Conservation (phyloP, 2,329 filamentous ascomycete genomes). For the Periglandula ipomoeae region DNA sequence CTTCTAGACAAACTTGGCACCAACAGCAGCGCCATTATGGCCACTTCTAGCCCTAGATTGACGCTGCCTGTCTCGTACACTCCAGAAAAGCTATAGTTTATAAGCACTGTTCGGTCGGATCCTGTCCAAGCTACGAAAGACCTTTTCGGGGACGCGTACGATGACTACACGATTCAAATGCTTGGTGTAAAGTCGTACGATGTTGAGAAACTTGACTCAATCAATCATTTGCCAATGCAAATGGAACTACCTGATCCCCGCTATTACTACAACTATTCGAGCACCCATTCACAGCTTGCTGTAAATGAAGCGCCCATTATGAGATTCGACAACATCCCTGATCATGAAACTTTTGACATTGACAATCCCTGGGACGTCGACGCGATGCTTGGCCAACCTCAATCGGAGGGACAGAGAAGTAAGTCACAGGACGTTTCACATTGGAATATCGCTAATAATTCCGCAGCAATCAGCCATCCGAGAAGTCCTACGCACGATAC, state of each 20-base stretch:
- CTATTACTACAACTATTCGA: constrained; percentile 10
- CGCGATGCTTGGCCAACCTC: constrained; percentile 10
- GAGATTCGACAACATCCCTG: constrained; percentile 10
- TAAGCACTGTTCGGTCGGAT: constrained; percentile 12
- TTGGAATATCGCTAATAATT: neutral
- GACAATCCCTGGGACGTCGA: constrained; percentile 15
- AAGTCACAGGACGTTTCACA: neutral
- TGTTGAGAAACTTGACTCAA: constrained; percentile 11
- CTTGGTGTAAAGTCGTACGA: constrained; percentile 9
- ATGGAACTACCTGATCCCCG: constrained; percentile 9
- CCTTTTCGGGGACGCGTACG: constrained; percentile 13
- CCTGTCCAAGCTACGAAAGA: constrained; percentile 13
- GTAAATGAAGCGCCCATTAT: constrained; percentile 6
- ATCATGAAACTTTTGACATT: constrained; percentile 15
- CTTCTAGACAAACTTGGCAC: constrained; percentile 16
- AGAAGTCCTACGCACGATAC: constrained; percentile 1
- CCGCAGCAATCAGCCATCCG: neutral
- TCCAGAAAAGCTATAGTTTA: constrained; percentile 13
- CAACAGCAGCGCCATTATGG: constrained; percentile 19
- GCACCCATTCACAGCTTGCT: constrained; percentile 5
- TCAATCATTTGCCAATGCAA: constrained; percentile 12
- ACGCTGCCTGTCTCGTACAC: constrained; percentile 9
- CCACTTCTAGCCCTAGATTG: constrained; percentile 7
- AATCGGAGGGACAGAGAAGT: constrained; percentile 13
- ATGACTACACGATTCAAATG: constrained; percentile 5